These are phyloP conservation scores for Aspergillus cavernicola DNA, from an alignment of 495 filamentous ascomycete genomes.

Conservation along the genomic window DNA sequence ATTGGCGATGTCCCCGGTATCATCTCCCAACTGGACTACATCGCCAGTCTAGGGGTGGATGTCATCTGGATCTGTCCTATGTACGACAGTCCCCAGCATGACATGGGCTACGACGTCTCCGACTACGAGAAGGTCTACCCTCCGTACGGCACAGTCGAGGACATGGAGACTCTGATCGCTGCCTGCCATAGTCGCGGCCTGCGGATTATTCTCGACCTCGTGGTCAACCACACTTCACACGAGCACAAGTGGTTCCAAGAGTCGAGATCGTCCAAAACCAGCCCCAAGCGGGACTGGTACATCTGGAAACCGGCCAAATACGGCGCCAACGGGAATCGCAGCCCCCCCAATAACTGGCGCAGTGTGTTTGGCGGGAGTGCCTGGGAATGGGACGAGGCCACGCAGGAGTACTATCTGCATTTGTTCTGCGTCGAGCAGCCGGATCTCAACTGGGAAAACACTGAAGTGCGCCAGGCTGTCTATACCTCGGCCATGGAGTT, in stretches of 20 bases:
- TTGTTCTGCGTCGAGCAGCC: slow-evolving; percentile 62
- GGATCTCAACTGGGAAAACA: slow-evolving; percentile 73
- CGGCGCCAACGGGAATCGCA: slow-evolving; percentile 52
- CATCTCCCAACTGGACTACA: slow-evolving; percentile 60
- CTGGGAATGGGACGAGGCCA: slow-evolving; percentile 63
- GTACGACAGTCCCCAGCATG: slow-evolving; percentile 59
- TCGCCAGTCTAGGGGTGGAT: slow-evolving; percentile 58
- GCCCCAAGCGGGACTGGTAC: slow-evolving; percentile 65
- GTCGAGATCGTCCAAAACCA: slow-evolving; percentile 53
- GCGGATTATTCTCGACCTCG: slow-evolving; percentile 70
- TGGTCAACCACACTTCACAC: slow-evolving; percentile 72
- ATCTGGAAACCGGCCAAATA: slow-evolving; percentile 63
- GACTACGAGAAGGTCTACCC: slow-evolving; percentile 61
- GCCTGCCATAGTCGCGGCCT: slow-evolving; percentile 54
- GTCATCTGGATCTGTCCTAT: slow-evolving; percentile 66
- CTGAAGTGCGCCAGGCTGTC: slow-evolving; percentile 55
- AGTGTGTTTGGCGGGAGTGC: slow-evolving; percentile 48
- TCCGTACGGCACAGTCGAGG: slow-evolving; percentile 56
- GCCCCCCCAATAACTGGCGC: slow-evolving; percentile 66
- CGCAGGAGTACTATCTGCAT: slow-evolving; percentile 67
- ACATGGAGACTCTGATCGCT: slow-evolving; percentile 58
- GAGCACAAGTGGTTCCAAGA: slow-evolving; percentile 72
- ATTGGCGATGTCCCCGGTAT: slow-evolving; percentile 66
- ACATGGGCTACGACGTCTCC: slow-evolving; percentile 61
- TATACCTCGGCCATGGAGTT: slow-evolving; percentile 60